A percentile compares a stretch with the other conserved stretches of the same genome.
These are phyloP conservation scores for Caryopteris hybrid DNA, from an alignment of 305 asterid genomes.

Conservation along the genomic window DNA sequence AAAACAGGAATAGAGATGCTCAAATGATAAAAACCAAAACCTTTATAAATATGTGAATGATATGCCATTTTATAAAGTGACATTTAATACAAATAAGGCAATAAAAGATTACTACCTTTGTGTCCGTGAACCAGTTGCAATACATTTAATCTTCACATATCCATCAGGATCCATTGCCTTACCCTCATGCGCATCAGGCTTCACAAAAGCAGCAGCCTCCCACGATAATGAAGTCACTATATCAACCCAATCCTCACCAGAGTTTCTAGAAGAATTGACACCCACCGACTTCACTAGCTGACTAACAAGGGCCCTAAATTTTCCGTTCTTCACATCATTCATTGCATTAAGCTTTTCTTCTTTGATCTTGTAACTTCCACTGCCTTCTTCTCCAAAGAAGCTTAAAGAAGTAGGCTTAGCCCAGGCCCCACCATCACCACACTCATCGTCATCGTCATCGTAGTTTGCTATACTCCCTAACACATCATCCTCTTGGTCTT, in stretches of 20 bases:
- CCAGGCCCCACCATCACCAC: slow-evolving; percentile 62
- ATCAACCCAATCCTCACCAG: slow-evolving; percentile 66
- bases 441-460: slow-evolving; percentile 75
- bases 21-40: neutral
- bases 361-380: slow-evolving; percentile 50
- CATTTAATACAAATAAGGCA: neutral
- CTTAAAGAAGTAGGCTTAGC: slow-evolving; percentile 59
- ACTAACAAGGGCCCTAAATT: slow-evolving; percentile 68
- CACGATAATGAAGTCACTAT: slow-evolving; percentile 81
- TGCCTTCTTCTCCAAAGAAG: slow-evolving; percentile 65
- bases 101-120: slow-evolving; percentile 49
- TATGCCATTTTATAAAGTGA: neutral
- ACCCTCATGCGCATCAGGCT: slow-evolving; percentile 72
- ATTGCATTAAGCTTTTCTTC: slow-evolving; percentile 67
- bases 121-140: slow-evolving; percentile 65
- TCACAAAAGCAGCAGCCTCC: slow-evolving; percentile 93
- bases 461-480: slow-evolving; percentile 50
- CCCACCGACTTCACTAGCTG: slow-evolving; percentile 75
- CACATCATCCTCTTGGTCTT: slow-evolving; percentile 54
- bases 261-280: slow-evolving; percentile 34
- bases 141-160: slow-evolving; percentile 83
- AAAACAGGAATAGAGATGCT: neutral
- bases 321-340: slow-evolving; percentile 72
- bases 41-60: neutral
- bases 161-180: slow-evolving; percentile 97